These are phyloP conservation scores for Gossypium laxum DNA, from an alignment of 441 rosid genomes.

Conservation along the genomic window DNA sequence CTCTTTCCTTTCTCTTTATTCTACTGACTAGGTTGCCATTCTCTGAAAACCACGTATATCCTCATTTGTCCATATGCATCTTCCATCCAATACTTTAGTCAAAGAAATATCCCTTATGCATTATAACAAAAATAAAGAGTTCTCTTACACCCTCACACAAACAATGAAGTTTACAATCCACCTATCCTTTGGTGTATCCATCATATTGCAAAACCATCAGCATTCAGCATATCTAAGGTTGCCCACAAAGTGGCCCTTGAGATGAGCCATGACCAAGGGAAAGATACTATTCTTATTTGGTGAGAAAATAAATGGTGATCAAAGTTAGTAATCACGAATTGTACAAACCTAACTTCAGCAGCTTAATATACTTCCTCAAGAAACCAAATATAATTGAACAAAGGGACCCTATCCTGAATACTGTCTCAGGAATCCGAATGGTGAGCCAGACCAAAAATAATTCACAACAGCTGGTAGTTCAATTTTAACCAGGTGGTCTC, in stretches of 20 bases:
- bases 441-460: neutral
- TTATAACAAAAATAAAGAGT: neutral
- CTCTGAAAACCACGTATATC: neutral
- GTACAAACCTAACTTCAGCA: slow-evolving; percentile 1
- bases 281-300: neutral
- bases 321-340: neutral
- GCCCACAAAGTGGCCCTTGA: neutral
- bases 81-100: neutral
- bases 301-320: neutral
- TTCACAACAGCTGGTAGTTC: neutral
- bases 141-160: neutral
- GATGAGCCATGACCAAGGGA: neutral
- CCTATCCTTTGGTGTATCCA: neutral
- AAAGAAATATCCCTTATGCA: neutral
- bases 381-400: neutral
- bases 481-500: neutral
- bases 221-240: neutral
- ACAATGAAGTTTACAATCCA: neutral
- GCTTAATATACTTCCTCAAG: neutral
- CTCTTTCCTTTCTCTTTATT: neutral
- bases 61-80: neutral
- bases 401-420: neutral
- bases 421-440: neutral
- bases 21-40: neutral
- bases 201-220: slow-evolving; percentile 1